phyloP scores from a whole-genome alignment of 768 basidiomycete genomes.

The Tulasnella sp. region DNA sequence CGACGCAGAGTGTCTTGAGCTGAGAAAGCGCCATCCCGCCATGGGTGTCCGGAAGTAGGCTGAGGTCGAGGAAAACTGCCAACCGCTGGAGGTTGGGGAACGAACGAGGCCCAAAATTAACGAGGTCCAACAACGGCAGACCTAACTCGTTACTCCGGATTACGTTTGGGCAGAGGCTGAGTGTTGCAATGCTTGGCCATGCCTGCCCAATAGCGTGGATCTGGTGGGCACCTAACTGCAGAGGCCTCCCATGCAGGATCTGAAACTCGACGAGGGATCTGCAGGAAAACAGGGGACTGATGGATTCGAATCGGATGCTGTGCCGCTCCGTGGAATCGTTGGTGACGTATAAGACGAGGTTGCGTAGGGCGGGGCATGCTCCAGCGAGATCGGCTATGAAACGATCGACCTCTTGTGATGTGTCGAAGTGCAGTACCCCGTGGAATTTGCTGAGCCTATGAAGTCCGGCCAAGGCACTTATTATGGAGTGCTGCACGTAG shows the following conservation, averaged over 20 bases:
- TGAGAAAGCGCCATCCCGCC: not conserved
- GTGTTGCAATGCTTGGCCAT: not conserved
- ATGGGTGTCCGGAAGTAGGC: not conserved
- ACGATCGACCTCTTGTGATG: not conserved
- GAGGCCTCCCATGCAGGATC: not conserved
- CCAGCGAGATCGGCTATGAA: not conserved
- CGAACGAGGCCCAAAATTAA: not conserved
- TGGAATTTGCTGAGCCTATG: not conserved
- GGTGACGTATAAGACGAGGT: not conserved
- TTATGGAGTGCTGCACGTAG: not conserved
- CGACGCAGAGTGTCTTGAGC: constrained; percentile 5
- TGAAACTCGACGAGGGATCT: not conserved
- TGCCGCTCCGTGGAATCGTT: not conserved
- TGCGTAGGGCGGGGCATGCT: not conserved
- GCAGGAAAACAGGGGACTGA: not conserved
- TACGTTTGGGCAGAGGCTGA: not conserved
- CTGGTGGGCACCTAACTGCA: not conserved
- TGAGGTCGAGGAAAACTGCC: constrained; percentile 7
- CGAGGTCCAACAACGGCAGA: not conserved
- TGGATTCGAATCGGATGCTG: not conserved
- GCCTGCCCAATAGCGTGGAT: not conserved
- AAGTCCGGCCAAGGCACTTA: not conserved
- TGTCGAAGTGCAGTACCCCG: not conserved
- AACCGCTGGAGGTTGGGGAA: not conserved
- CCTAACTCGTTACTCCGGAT: not conserved